phyloP scores from a whole-genome alignment of 2,329 filamentous ascomycete species.

The Aspergillus sp. region DNA sequence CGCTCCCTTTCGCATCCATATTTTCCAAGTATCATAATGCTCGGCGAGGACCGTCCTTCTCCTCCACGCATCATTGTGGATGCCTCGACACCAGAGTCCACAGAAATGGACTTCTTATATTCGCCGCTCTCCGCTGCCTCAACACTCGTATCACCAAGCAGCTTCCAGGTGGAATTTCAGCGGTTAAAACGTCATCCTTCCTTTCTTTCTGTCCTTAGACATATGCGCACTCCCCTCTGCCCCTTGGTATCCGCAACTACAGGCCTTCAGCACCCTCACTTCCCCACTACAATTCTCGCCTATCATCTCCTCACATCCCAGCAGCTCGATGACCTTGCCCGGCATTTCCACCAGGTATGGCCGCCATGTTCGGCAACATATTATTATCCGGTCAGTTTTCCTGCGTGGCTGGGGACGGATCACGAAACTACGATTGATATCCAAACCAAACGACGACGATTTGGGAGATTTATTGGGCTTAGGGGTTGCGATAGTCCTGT shows the following conservation, averaged over 20 bases:
- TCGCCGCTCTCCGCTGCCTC: background rate
- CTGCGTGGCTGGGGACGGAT: constrained; percentile 24
- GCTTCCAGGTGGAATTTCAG: no score
- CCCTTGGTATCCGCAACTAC: constrained; percentile 35
- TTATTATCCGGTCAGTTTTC: constrained; percentile 29
- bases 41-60: background rate
- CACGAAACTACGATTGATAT: constrained; percentile 21
- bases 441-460: constrained; percentile 34
- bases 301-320: constrained; percentile 37
- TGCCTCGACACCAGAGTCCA: background rate
- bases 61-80: background rate
- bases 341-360: constrained; percentile 38
- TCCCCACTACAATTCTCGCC: constrained; percentile 32
- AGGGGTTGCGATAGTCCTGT: constrained; percentile 29
- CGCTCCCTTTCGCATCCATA: background rate
- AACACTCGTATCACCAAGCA: background rate
- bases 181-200: constrained; percentile 3
- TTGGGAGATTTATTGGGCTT: constrained; percentile 41
- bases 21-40: background rate
- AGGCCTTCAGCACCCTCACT: constrained; percentile 31
- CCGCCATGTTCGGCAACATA: constrained; percentile 27
- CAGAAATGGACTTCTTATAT: background rate
- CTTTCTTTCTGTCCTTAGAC: constrained; percentile 14
- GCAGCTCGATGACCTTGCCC: constrained; percentile 38
- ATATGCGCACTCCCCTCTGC: constrained; percentile 25